Evolutionary conservation across 1,139 yeast genomes (phyloP).

Genomic region (Blastobotrys illinoisensis): DNA sequence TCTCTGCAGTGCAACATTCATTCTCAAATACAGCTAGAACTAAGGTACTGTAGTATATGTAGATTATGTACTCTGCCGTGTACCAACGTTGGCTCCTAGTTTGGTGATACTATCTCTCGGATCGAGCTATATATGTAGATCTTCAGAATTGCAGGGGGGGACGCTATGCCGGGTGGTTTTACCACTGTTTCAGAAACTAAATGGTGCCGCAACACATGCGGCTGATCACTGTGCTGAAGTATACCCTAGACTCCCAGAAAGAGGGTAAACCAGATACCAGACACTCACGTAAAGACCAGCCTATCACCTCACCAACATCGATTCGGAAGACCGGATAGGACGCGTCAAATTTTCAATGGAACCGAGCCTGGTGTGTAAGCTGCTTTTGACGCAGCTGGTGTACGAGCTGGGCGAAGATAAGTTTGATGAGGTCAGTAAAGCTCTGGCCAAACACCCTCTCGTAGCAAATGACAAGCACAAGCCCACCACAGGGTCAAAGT

Average conservation of each 20-base stretch:
- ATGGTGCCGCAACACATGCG: neutral
- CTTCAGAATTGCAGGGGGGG: neutral
- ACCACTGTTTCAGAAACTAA: neutral
- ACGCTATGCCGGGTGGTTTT: neutral
- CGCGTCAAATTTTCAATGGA: neutral
- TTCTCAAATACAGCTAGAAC: too few relatives aligned
- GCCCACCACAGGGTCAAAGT: conserved; percentile 16
- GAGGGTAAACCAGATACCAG: neutral
- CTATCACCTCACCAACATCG: neutral
- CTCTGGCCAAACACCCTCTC: conserved; percentile 31
- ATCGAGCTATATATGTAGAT: too few relatives aligned
- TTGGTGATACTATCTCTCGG: too few relatives aligned
- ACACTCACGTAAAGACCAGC: neutral
- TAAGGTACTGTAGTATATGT: neutral
- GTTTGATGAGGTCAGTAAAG: conserved; percentile 27
- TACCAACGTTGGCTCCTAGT: neutral
- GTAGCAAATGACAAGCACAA: conserved; percentile 16
- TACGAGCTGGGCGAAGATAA: conserved; percentile 31
- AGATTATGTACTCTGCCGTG: neutral
- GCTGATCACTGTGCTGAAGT: neutral
- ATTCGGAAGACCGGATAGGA: neutral
- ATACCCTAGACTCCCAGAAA: too few relatives aligned
- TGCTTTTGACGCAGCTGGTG: conserved; percentile 33
- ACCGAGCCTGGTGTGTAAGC: conserved; percentile 24
- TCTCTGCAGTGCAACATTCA: too few relatives aligned